phyloP scores from a whole-genome alignment of 208 protist genomes.

The Chromosphaera perkinsii region DNA sequence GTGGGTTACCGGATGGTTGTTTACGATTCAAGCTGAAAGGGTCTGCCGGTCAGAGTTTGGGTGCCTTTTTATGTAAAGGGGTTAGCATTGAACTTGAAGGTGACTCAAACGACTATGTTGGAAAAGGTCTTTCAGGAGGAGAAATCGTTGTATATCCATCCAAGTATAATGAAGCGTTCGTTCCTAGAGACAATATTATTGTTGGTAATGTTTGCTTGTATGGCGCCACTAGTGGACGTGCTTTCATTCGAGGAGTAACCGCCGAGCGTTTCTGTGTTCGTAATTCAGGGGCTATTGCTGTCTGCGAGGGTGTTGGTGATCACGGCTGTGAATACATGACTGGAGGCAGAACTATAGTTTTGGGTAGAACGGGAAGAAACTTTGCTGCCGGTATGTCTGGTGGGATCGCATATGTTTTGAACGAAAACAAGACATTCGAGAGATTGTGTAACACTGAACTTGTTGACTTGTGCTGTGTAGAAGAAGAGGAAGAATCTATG shows the following conservation, averaged over 20 bases:
- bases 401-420: constrained; percentile 62
- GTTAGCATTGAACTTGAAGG: constrained; percentile 59
- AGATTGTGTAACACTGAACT: constrained; percentile 50
- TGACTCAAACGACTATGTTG: constrained; percentile 75
- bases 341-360: constrained; percentile 51
- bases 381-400: constrained; percentile 73
- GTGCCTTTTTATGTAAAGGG: constrained; percentile 59
- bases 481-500: constrained; percentile 30
- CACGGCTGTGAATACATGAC: constrained; percentile 81
- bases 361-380: constrained; percentile 57
- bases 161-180: constrained; percentile 10
- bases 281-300: constrained; percentile 66
- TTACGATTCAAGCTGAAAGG: constrained; percentile 38
- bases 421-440: constrained; percentile 29
- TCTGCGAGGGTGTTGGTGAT: constrained; percentile 69
- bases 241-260: constrained; percentile 57
- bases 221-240: constrained; percentile 62
- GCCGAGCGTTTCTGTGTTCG: constrained; percentile 71
- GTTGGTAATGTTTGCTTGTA: constrained; percentile 72
- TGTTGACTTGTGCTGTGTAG: constrained; percentile 41
- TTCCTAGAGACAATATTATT: constrained; percentile 56
- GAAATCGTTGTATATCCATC: constrained; percentile 44
- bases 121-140: constrained; percentile 70
- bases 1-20: constrained; percentile 44
- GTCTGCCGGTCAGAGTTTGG: constrained; percentile 68